Evolutionary conservation across 2,329 filamentous ascomycete species (phyloP).

Genomic region (Aspergillus sp.): DNA sequence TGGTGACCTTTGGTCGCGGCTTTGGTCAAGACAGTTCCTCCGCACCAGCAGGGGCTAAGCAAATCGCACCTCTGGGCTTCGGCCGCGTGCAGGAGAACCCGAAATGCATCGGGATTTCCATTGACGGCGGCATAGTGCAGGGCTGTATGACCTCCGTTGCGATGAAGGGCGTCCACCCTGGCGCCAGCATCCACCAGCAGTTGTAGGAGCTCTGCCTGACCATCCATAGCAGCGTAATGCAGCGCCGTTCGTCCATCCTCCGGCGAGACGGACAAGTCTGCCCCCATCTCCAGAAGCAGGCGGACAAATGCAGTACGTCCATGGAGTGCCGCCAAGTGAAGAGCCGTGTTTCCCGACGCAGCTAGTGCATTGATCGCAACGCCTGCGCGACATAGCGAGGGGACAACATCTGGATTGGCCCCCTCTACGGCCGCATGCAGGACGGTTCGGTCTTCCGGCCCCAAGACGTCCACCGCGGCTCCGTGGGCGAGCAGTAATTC

Average conservation of each 20-base stretch:
- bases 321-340: neutral
- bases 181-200: slow-evolving; percentile 1
- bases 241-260: neutral
- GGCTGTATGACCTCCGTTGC: neutral
- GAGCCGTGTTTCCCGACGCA: neutral
- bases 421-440: neutral
- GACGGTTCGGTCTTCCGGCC: neutral
- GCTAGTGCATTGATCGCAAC: neutral
- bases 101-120: neutral
- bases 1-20: neutral
- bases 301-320: neutral
- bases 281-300: neutral
- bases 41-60: neutral
- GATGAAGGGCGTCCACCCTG: neutral
- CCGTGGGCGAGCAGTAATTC: neutral
- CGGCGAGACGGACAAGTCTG: neutral
- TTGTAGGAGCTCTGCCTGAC: neutral
- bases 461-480: neutral
- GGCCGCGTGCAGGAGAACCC: neutral
- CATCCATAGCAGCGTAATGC: neutral
- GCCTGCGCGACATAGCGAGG: neutral
- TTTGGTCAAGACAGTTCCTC: neutral
- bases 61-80: neutral
- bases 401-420: neutral
- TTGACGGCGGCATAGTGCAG: neutral